Conservation (phyloP, 176 grass and related monocot species). For the Oropetium thomaeum region DNA sequence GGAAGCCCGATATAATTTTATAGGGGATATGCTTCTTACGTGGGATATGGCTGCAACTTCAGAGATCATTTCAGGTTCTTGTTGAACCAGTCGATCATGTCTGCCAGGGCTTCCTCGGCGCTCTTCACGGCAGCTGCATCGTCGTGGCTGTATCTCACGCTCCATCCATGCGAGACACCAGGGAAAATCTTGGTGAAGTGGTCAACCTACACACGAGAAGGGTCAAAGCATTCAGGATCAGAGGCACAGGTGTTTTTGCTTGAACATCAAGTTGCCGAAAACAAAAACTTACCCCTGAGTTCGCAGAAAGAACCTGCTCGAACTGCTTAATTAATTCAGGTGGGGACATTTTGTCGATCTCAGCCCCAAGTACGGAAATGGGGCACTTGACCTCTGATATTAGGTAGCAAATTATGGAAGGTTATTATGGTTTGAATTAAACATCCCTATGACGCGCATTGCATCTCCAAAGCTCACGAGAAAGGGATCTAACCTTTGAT, state of each 20-base stretch:
- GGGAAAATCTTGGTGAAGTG: slow-evolving; percentile 70
- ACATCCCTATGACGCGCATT: not conserved
- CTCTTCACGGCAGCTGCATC: slow-evolving; percentile 50
- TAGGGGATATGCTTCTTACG: not conserved
- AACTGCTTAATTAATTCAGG: slow-evolving; percentile 67
- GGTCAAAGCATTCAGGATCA: not conserved
- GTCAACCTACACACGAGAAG: slow-evolving; percentile 20
- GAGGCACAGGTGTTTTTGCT: not conserved
- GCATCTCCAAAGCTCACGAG: slow-evolving; percentile 5
- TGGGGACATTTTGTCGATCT: slow-evolving; percentile 53
- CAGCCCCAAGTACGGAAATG: slow-evolving; percentile 69
- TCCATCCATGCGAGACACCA: slow-evolving; percentile 60
- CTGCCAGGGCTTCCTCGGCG: slow-evolving; percentile 53
- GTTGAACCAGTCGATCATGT: slow-evolving; percentile 49
- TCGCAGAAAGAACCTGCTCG: slow-evolving; percentile 50
- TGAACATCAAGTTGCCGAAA: not conserved
- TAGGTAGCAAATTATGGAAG: not conserved
- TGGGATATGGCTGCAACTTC: not conserved
- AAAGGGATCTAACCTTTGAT: slow-evolving; percentile 49
- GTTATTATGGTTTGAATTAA: not conserved
- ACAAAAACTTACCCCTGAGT: slow-evolving; percentile 49
- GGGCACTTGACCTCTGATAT: slow-evolving; percentile 62
- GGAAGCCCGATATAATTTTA: not conserved
- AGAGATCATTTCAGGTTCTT: slow-evolving; percentile 48
- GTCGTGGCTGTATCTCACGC: slow-evolving; percentile 43